Conservation (phyloP, 129 eudicot genomes). For the Flaveria robusta region DNA sequence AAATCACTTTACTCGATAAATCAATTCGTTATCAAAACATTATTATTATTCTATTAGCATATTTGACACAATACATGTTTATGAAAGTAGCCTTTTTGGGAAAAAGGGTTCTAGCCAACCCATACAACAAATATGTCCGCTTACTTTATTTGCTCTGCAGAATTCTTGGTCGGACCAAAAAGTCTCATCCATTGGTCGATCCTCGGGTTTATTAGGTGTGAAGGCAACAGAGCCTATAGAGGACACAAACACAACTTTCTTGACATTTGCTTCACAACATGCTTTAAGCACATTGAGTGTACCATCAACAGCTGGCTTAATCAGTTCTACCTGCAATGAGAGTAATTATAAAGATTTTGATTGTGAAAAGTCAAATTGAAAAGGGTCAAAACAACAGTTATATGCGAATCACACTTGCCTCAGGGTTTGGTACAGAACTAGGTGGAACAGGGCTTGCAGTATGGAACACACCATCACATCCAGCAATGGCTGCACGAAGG, state of each 20-base stretch:
- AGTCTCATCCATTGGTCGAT: constrained; percentile 63
- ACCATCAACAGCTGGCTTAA: constrained; percentile 84
- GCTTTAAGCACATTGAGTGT: constrained; percentile 84
- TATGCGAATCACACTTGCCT: constrained; percentile 40
- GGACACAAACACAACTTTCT: constrained; percentile 64
- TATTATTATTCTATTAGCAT: not conserved
- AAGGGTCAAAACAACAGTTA: not conserved
- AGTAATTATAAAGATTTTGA: not conserved
- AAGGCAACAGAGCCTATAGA: constrained; percentile 59
- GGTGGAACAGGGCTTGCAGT: constrained; percentile 87
- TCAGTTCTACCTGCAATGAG: constrained; percentile 58
- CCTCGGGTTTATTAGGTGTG: constrained; percentile 63
- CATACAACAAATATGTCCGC: not conserved
- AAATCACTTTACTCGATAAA: not conserved
- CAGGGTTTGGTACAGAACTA: constrained; percentile 69
- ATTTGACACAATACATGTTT: not conserved
- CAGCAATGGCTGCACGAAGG: constrained; percentile 54
- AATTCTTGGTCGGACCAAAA: constrained; percentile 83
- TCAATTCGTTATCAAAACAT: not conserved
- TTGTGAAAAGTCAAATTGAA: not conserved
- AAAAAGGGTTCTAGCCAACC: not conserved
- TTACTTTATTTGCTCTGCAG: constrained; percentile 73
- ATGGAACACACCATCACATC: constrained; percentile 86
- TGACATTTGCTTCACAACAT: constrained; percentile 63
- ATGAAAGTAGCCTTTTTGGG: too few relatives aligned